These are phyloP conservation scores for Plasmodium chabaudi DNA, from an alignment of 169 alveolate species.

Conservation along the genomic window DNA sequence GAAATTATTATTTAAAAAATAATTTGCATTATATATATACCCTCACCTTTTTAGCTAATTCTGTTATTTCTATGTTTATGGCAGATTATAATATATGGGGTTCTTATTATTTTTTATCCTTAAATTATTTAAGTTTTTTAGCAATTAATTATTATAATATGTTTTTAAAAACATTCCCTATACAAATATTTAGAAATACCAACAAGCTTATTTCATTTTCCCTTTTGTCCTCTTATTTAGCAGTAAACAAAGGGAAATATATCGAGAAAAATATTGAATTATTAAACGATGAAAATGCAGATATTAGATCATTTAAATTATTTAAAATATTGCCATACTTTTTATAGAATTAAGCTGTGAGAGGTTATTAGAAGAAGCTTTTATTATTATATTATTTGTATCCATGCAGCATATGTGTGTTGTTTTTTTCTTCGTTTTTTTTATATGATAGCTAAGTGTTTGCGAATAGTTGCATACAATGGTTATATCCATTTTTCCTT, in stretches of 20 bases:
- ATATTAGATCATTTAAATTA: slow-evolving; percentile 1
- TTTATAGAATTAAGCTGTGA: background rate
- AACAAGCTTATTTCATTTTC: slow-evolving; percentile 32
- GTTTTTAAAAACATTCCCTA: slow-evolving; percentile 28
- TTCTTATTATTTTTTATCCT: slow-evolving; percentile 37
- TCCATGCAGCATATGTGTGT: background rate
- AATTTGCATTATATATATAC: slow-evolving; percentile 22
- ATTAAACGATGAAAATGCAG: slow-evolving; percentile 12
- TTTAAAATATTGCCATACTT: slow-evolving; percentile 49
- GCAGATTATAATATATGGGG: slow-evolving; percentile 65
- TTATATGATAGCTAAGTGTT: too few relatives aligned
- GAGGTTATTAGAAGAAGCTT: background rate
- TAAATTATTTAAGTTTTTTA: slow-evolving; percentile 38
- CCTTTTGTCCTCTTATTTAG: slow-evolving; percentile 45
- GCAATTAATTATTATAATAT: slow-evolving; percentile 43
- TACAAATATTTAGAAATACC: slow-evolving; percentile 27
- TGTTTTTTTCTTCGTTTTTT: too few relatives aligned
- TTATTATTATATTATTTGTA: too few relatives aligned
- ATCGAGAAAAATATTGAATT: slow-evolving; percentile 52
- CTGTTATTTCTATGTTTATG: slow-evolving; percentile 35
- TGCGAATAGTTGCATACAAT: too few relatives aligned
- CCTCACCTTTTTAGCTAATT: slow-evolving; percentile 16
- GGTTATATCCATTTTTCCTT: too few relatives aligned
- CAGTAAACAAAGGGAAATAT: slow-evolving; percentile 63
- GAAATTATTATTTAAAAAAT: slow-evolving; percentile 37